phyloP scores from a whole-genome alignment of 192 early-diverging fungal genomes.

The Coemansia sp. region DNA sequence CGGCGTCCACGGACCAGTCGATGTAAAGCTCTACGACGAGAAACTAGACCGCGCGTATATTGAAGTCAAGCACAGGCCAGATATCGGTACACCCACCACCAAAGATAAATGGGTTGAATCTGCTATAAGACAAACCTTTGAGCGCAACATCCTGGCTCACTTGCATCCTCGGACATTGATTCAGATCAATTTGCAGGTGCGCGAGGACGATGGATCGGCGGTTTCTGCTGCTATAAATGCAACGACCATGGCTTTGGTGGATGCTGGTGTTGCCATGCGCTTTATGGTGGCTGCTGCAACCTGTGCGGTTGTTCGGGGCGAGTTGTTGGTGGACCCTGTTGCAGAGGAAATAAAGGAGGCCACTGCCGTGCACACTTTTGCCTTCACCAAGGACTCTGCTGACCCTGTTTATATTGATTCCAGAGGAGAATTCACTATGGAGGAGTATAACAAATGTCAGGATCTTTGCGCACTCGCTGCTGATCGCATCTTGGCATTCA shows the following conservation, averaged over 20 bases:
- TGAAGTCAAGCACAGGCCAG: conserved; percentile 73
- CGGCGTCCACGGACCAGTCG: conserved; percentile 83
- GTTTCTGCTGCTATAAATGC: conserved; percentile 79
- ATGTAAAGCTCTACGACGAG: conserved; percentile 82
- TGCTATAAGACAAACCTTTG: conserved; percentile 66
- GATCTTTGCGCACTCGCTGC: conserved; percentile 37
- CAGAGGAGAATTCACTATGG: conserved; percentile 65
- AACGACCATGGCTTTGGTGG: conserved; percentile 75
- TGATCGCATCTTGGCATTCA: conserved; percentile 56
- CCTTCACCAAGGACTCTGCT: conserved; percentile 58
- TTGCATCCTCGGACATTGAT: conserved; percentile 86
- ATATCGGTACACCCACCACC: conserved; percentile 59
- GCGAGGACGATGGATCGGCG: conserved; percentile 82
- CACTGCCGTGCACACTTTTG: conserved; percentile 79
- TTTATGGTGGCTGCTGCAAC: conserved; percentile 65
- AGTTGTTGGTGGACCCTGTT: conserved; percentile 76
- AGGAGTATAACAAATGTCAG: conserved; percentile 46
- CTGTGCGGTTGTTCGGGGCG: conserved; percentile 60
- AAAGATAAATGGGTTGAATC: conserved; percentile 74
- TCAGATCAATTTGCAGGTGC: conserved; percentile 81
- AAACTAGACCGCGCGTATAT: conserved; percentile 82
- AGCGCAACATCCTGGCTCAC: conserved; percentile 67
- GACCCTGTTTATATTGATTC: conserved; percentile 64
- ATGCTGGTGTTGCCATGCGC: conserved; percentile 84
- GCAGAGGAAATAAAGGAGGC: conserved; percentile 66